These are phyloP conservation scores for Groenewaldozyma tartarivorans DNA, from an alignment of 805 yeast genomes.

Conservation along the genomic window DNA sequence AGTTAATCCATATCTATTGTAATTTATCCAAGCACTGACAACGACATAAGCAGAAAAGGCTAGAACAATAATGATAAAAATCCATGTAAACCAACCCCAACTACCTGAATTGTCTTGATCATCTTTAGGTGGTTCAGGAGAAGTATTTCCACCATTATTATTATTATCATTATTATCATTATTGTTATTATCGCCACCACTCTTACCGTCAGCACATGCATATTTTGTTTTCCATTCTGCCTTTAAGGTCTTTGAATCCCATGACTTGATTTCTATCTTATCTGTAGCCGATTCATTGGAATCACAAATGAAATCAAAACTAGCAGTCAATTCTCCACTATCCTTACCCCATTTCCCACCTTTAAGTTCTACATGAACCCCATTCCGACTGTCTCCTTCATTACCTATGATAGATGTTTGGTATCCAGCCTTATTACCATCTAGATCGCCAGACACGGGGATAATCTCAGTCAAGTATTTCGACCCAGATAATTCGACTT, in stretches of 20 bases:
- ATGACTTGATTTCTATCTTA: conserved; percentile 8
- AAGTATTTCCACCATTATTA: conserved; percentile 23
- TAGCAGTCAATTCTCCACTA: conserved; percentile 26
- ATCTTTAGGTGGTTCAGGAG: conserved; percentile 18
- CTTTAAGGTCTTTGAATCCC: conserved; percentile 15
- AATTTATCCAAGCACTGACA: conserved; percentile 67
- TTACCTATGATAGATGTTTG: conserved; percentile 7
- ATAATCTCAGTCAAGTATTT: conserved; percentile 49
- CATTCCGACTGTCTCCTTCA: conserved; percentile 19
- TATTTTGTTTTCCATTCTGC: conserved; percentile 15
- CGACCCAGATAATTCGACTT: conserved; percentile 39
- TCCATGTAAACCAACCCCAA: conserved; percentile 79
- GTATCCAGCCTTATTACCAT: conserved; percentile 20
- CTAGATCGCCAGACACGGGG: conserved; percentile 31
- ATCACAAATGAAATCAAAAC: conserved; percentile 24
- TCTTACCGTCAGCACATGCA: conserved; percentile 15
- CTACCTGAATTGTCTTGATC: conserved; percentile 25
- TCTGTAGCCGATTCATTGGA: conserved; percentile 5
- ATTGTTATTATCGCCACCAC: conserved; percentile 1
- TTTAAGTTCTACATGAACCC: conserved; percentile 33
- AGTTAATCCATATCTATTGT: conserved; percentile 58
- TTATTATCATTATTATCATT: conserved; percentile 9
- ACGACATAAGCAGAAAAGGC: conserved; percentile 62
- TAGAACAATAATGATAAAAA: conserved; percentile 67
- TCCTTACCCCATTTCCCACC: conserved; percentile 68